Conservation (phyloP, 2,329 filamentous ascomycete genomes). For the Neopestalotiopsis clavispora region DNA sequence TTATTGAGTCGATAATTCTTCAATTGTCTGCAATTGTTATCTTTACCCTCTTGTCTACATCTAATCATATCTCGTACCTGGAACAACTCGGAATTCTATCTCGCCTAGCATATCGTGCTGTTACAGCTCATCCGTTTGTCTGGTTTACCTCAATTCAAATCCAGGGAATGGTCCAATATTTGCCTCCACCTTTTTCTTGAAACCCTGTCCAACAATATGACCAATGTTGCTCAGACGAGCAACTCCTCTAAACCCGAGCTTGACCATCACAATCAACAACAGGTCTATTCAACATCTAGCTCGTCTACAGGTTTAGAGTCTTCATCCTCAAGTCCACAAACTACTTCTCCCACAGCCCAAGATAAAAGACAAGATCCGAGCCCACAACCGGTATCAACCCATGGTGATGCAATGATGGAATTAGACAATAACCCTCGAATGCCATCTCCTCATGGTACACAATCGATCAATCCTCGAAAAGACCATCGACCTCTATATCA, state of each 20-base stretch:
- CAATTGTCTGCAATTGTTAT: neutral
- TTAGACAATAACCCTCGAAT: constrained; percentile 11
- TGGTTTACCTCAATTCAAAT: neutral
- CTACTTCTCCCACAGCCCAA: neutral
- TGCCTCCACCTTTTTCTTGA: neutral
- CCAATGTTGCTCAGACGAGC: neutral
- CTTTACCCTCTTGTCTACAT: neutral
- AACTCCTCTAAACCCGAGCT: neutral
- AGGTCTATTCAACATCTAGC: neutral
- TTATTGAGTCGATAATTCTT: neutral
- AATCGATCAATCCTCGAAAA: neutral
- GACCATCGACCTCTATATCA: constrained; percentile 8
- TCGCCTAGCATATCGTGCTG: neutral
- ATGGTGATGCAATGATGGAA: constrained; percentile 8
- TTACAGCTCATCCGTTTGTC: constrained; percentile 11
- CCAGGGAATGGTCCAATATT: neutral
- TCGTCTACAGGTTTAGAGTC: neutral
- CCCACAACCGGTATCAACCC: neutral
- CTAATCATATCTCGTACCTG: neutral
- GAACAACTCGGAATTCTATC: neutral
- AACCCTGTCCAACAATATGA: constrained; percentile 8
- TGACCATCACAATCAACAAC: constrained; percentile 2
- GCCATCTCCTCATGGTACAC: constrained; percentile 9
- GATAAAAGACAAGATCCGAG: neutral
- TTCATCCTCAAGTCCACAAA: neutral